phyloP scores from a whole-genome alignment of 2,329 filamentous ascomycete species.

The Fusarium floridanum region DNA sequence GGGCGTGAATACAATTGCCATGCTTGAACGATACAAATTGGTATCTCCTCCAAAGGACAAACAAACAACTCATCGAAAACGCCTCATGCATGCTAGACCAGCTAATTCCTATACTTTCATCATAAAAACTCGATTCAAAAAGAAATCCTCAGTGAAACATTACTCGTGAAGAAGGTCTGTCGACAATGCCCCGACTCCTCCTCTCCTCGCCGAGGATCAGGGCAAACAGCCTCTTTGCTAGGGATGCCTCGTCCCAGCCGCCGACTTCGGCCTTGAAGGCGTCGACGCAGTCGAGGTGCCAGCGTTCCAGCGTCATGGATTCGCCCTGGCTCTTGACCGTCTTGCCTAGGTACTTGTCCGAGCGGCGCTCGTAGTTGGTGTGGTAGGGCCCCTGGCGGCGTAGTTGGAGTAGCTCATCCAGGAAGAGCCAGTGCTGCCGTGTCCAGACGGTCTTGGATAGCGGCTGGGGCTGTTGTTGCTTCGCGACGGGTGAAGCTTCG shows the following conservation, averaged over 20 bases:
- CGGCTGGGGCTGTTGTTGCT: constrained; percentile 28
- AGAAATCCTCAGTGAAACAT: constrained; percentile 49
- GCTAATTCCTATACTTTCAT: constrained; percentile 31
- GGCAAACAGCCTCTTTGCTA: constrained; percentile 67
- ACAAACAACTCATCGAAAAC: constrained; percentile 36
- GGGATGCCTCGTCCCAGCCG: constrained; percentile 62
- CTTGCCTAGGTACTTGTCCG: constrained; percentile 60
- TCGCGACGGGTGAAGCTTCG: constrained; percentile 45
- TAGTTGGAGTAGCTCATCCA: constrained; percentile 65
- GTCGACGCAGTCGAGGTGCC: constrained; percentile 71
- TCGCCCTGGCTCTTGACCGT: constrained; percentile 61
- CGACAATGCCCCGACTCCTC: constrained; percentile 26
- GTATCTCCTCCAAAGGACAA: constrained; percentile 38
- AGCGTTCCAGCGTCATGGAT: constrained; percentile 63
- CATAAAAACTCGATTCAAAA: constrained; percentile 22
- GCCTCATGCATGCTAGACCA: constrained; percentile 37
- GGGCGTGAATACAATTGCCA: constrained; percentile 7
- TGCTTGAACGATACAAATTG: constrained; percentile 34
- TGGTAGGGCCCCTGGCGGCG: constrained; percentile 57
- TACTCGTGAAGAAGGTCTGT: constrained; percentile 36
- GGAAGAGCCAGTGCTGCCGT: constrained; percentile 65
- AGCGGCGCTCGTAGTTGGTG: constrained; percentile 44
- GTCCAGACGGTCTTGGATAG: constrained; percentile 63
- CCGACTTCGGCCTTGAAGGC: constrained; percentile 63
- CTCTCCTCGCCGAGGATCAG: constrained; percentile 65